These are phyloP conservation scores for Trichoderma atroviride DNA, from an alignment of 2,329 filamentous ascomycete genomes.

Conservation along the genomic window DNA sequence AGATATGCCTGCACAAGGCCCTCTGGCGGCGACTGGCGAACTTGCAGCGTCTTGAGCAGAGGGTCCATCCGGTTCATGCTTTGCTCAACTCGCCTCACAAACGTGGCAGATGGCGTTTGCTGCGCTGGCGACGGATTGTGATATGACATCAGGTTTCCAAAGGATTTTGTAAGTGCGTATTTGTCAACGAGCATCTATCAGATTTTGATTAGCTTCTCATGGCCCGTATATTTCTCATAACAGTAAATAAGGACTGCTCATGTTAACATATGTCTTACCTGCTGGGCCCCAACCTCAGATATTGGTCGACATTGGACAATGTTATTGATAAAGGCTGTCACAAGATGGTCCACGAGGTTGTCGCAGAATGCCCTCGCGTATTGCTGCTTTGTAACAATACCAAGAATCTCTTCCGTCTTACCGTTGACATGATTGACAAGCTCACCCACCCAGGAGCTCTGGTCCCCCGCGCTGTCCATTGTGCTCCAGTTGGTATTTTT, in stretches of 20 bases:
- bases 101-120: constrained; percentile 58
- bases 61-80: constrained; percentile 87
- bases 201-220: constrained; percentile 31
- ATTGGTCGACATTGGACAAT: constrained; percentile 89
- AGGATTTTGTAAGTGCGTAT: constrained; percentile 81
- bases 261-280: constrained; percentile 53
- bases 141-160: constrained; percentile 70
- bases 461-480: constrained; percentile 90
- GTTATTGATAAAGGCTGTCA: constrained; percentile 76
- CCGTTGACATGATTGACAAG: constrained; percentile 73
- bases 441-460: constrained; percentile 88
- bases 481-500: constrained; percentile 92
- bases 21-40: constrained; percentile 86
- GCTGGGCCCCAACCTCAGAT: constrained; percentile 91
- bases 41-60: constrained; percentile 93
- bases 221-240: not conserved
- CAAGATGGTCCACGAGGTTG: constrained; percentile 87
- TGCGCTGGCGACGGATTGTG: constrained; percentile 52
- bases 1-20: constrained; percentile 96
- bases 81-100: constrained; percentile 82
- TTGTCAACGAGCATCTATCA: constrained; percentile 89
- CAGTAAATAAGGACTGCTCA: not conserved
- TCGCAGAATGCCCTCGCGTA: constrained; percentile 95
- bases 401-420: constrained; percentile 73
- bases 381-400: constrained; percentile 81